Evolutionary conservation across 2,329 filamentous ascomycete species (phyloP), one percentile per base, ranked within the genome.

Genomic region (Colletotrichum limetticola): DNA sequence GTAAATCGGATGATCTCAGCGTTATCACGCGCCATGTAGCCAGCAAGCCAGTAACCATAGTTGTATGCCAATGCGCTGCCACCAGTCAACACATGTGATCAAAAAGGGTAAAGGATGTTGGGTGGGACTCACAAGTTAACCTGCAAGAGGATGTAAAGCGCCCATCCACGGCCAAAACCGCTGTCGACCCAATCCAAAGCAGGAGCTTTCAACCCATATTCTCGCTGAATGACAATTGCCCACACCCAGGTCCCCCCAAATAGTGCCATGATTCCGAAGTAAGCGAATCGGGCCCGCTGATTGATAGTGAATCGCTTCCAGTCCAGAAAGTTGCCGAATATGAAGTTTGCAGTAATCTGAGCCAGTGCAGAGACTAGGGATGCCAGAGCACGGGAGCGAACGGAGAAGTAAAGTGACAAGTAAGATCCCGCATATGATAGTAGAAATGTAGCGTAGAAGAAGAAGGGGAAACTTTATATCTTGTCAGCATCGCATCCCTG

Each of bases 261-360:
- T 2, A 74, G 7, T n/a, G 76, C 75, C 62, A 70, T 68, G 22
- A 71, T 74, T 14, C 76, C 72, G 37, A 77, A 32, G 58, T 77
- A 78, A n/a, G 72, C 75, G 32, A 46, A 52, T 7, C 66, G 71
- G 24, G 75, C 74, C 7, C 76, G 69, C 3, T 73, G 73, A 59
- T 74, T 74, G 42, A 78, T 65, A 1, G 67, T 71, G 30, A 76
- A 74, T 12, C 63, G 56, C 16, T 60, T 68, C 57, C 72, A 78
- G 58, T 77, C 77, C 8, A 78, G 74, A 49, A 76, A 77, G 60
- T 76, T 70, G 30, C 76, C 76, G 58, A 78, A 76, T 52, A 76
- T 57, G 35, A 77, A 60, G 32, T 76, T 76, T 19, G 76, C 76
- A 3, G 76, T 71, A 19, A 76, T 77, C 16, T 75, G 76, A 53